Evolutionary conservation across 2,329 filamentous ascomycete species (phyloP), one percentile per base, ranked within the genome.

Genomic region (Celoporthe dispersa): DNA sequence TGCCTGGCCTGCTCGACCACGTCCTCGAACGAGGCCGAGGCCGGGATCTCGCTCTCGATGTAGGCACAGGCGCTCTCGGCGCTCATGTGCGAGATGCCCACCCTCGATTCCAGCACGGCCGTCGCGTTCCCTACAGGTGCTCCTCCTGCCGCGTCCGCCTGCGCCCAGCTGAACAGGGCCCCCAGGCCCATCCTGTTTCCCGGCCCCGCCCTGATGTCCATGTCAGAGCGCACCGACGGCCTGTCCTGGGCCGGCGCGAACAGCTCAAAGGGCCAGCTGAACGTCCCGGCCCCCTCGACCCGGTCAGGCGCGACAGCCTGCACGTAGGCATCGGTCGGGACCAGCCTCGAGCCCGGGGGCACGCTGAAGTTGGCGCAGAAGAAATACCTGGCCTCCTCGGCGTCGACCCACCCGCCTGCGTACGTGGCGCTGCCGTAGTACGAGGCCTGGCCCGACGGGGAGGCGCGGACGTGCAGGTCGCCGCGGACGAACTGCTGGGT

Each of bases 341-440:
- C 44, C 35, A 69, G 25, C 7, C 9, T 9, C 8, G 63, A 44
- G 4, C 37, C 66, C 9, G 11, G 5, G 3, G 68, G 64, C 16
- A 69, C 64, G 25, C 63, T 57, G 25, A 69, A 69, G 44, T 69
- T 69, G 16, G 64, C 57, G 35, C 68, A 69, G 35, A 69, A 69
- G 37, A 61, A 48, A 14, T 62, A 62, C 35, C 28, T 44, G 11
- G 66, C 59, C 25, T 66, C 44, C 19, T 66, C 68, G 6, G 66
- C 60, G 57, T 69, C 63, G 48, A 57, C 62, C 68, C 68, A 69
- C 1, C 55, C 68, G 22, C 68, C 68, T 19, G 63, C 57, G 22
- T 69, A 69, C 19, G 55, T 66, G 1, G 57, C 68, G 28, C 66
- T 69, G n/a, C 68, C 68, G 25, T 61, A 67, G 64, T 69, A 69